phyloP scores from a whole-genome alignment of 176 grass and related monocot genomes.

The Calamus simplicifolius region DNA sequence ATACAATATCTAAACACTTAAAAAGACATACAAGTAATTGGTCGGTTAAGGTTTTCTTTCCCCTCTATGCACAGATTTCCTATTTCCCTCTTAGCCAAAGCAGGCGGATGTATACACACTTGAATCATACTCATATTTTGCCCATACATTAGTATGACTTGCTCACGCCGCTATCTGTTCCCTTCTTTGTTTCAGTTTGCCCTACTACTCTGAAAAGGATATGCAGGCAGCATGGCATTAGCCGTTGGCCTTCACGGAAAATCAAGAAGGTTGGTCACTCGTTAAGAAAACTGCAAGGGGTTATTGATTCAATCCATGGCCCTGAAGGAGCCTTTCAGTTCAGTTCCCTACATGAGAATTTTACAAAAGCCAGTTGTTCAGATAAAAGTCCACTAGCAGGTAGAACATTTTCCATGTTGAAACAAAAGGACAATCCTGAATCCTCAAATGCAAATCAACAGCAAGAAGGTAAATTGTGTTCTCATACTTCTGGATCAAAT shows the following conservation, averaged over 20 bases:
- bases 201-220: conserved; percentile 97
- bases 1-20: no score
- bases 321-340: conserved; percentile 62
- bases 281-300: conserved; percentile 85
- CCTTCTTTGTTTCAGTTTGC: conserved; percentile 60
- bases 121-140: no score
- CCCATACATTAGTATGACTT: not conserved
- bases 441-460: conserved; percentile 27
- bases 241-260: conserved; percentile 93
- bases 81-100: no score
- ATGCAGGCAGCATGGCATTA: conserved; percentile 89
- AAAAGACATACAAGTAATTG: no score
- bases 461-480: conserved; percentile 37
- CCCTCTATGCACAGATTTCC: no score
- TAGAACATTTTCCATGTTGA: conserved; percentile 23
- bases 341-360: conserved; percentile 79
- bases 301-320: conserved; percentile 83
- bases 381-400: conserved; percentile 38
- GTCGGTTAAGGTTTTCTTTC: no score
- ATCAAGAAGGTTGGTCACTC: conserved; percentile 96
- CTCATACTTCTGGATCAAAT: conserved; percentile 57
- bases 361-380: conserved; percentile 66
- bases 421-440: conserved; percentile 40
- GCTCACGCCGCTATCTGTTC: not conserved
- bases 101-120: no score